phyloP scores from a whole-genome alignment of 441 rosid species.

The Gossypium gossypioides region DNA sequence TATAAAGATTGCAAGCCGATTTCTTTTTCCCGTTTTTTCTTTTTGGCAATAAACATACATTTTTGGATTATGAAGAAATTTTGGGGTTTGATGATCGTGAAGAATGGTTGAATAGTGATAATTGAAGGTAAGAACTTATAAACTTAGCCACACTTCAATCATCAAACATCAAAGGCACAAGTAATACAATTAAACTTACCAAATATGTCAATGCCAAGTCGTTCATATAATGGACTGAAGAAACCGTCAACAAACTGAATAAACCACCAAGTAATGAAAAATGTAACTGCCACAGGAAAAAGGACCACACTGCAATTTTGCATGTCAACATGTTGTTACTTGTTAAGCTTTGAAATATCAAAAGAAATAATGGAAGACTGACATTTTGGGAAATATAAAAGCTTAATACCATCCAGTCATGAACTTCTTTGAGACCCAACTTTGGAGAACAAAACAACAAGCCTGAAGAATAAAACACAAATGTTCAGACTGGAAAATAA shows the following conservation, averaged over 20 bases:
- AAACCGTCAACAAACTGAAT: slow-evolving; percentile 89
- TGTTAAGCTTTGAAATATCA: slow-evolving; percentile 12
- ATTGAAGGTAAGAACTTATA: not conserved
- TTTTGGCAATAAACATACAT: not conserved
- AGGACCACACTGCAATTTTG: slow-evolving; percentile 70
- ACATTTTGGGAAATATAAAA: slow-evolving; percentile 1
- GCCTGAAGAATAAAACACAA: slow-evolving; percentile 44
- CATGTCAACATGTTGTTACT: slow-evolving; percentile 17
- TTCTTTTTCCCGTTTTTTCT: not conserved
- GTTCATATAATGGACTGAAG: slow-evolving; percentile 84
- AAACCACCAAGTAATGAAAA: slow-evolving; percentile 96
- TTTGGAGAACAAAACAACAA: slow-evolving; percentile 73
- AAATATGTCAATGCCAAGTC: slow-evolving; percentile 72
- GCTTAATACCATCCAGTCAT: slow-evolving; percentile 84
- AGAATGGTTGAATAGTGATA: not conserved
- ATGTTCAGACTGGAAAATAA: slow-evolving; percentile 7
- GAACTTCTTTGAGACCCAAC: slow-evolving; percentile 94
- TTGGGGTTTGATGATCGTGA: not conserved
- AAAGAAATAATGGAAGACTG: not conserved
- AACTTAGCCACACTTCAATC: not conserved
- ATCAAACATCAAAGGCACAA: not conserved
- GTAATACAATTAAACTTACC: slow-evolving; percentile 35
- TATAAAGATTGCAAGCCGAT: not conserved
- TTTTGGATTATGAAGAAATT: not conserved
- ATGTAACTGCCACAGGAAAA: slow-evolving; percentile 87